Conservation (phyloP, 1,139 yeast species). For the Torulaspora pretoriensis region DNA sequence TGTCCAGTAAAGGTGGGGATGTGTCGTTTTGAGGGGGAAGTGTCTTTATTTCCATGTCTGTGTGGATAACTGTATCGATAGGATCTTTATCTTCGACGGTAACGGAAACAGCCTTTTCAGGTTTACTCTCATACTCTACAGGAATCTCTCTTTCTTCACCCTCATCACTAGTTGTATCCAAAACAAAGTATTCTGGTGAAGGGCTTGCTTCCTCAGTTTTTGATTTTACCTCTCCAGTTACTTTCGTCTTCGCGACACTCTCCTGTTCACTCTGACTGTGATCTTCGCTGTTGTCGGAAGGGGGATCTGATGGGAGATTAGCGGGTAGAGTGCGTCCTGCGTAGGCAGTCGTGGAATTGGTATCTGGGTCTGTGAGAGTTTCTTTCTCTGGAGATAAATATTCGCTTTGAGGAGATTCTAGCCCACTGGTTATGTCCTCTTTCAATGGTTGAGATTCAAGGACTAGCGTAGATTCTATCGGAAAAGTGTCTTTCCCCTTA, state of each 20-base stretch:
- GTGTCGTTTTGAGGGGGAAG: not conserved
- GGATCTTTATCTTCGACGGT: not conserved
- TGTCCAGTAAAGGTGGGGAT: too few relatives aligned
- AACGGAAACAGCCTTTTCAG: not conserved
- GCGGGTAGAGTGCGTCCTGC: not conserved
- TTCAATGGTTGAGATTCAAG: not conserved
- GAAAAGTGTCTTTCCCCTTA: not conserved
- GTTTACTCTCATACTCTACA: not conserved
- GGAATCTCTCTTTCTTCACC: not conserved
- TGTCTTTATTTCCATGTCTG: not conserved
- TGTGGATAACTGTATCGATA: not conserved
- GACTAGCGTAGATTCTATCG: not conserved
- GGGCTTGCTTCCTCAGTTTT: too few relatives aligned
- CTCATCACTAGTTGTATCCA: not conserved
- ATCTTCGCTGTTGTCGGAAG: conserved; percentile 1
- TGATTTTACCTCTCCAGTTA: too few relatives aligned
- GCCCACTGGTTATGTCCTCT: not conserved
- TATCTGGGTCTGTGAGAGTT: not conserved
- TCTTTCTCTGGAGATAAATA: too few relatives aligned
- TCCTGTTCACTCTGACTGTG: not conserved
- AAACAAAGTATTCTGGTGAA: not conserved
- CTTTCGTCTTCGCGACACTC: not conserved
- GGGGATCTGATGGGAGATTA: conserved; percentile 7
- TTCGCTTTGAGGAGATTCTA: not conserved
- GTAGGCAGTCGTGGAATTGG: not conserved